These are phyloP conservation scores for Coccomyxa subellipsoidea DNA, from an alignment of 163 green algal genomes.

Conservation along the genomic window DNA sequence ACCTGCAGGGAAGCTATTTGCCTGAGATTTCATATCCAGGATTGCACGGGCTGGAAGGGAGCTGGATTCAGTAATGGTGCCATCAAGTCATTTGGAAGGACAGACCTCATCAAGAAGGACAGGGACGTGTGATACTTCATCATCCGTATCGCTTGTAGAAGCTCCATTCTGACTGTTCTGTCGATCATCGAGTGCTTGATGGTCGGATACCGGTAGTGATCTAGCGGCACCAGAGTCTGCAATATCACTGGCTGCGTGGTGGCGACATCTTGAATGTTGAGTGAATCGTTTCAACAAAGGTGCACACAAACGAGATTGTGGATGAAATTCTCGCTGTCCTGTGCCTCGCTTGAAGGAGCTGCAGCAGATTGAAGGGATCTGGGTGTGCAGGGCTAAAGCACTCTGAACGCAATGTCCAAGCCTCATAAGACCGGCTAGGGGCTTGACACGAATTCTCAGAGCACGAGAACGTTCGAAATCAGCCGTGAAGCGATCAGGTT, in stretches of 20 bases:
- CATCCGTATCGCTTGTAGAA: neutral
- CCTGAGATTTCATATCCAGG: neutral
- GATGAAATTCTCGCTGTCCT: neutral
- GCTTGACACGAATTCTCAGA: too few relatives aligned
- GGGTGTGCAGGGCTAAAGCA: neutral
- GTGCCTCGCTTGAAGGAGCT: neutral
- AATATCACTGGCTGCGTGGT: neutral
- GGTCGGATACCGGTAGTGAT: neutral
- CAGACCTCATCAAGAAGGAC: conserved; percentile 54
- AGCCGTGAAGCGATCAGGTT: too few relatives aligned
- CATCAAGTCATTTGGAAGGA: neutral
- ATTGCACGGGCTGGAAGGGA: neutral
- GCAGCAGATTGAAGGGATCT: neutral
- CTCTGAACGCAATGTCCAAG: neutral
- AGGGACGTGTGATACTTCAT: conserved; percentile 13
- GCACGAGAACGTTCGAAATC: too few relatives aligned
- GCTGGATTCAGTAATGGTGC: too few relatives aligned
- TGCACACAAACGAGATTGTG: too few relatives aligned
- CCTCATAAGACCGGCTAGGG: neutral
- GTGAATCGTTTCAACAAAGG: neutral
- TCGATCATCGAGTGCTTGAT: neutral
- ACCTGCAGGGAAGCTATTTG: conserved; percentile 36
- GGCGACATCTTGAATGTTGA: neutral
- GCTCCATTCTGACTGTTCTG: neutral
- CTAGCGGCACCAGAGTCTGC: neutral